phyloP scores from a whole-genome alignment of 2,329 filamentous ascomycete genomes.

The Thelonectria blattea region DNA sequence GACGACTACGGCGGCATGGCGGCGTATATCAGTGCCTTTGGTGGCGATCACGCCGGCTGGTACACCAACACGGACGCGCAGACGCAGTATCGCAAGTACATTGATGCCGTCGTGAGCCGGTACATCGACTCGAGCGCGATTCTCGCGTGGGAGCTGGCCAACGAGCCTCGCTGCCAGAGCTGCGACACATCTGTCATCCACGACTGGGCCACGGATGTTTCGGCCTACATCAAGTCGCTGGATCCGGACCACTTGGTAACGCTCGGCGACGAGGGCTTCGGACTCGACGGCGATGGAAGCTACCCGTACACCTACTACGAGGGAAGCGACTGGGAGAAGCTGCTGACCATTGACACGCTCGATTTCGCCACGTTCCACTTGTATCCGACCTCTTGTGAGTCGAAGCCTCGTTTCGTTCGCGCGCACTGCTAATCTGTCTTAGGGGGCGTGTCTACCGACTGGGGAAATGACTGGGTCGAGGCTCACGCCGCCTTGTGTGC shows the following conservation, averaged over 20 bases:
- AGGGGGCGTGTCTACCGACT: constrained; percentile 26
- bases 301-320: constrained; percentile 60
- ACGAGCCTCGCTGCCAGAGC: constrained; percentile 47
- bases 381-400: constrained; percentile 41
- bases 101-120: constrained; percentile 54
- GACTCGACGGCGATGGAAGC: constrained; percentile 54
- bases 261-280: constrained; percentile 63
- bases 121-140: constrained; percentile 55
- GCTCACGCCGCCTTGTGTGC: constrained; percentile 38
- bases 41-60: constrained; percentile 59
- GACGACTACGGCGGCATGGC: constrained; percentile 69
- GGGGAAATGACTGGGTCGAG: constrained; percentile 29
- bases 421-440: not conserved
- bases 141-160: constrained; percentile 62
- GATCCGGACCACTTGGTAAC: constrained; percentile 66
- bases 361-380: constrained; percentile 51
- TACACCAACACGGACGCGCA: constrained; percentile 62
- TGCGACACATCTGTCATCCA: constrained; percentile 29
- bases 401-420: not conserved
- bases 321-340: constrained; percentile 57
- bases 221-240: constrained; percentile 67
- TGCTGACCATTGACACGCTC: constrained; percentile 58
- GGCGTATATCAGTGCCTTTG: constrained; percentile 65
- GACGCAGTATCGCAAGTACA: constrained; percentile 63
- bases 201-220: constrained; percentile 60